These are phyloP conservation scores for Amphicarpaea edgeworthii DNA, from an alignment of 306 rosid genomes.

Conservation along the genomic window DNA sequence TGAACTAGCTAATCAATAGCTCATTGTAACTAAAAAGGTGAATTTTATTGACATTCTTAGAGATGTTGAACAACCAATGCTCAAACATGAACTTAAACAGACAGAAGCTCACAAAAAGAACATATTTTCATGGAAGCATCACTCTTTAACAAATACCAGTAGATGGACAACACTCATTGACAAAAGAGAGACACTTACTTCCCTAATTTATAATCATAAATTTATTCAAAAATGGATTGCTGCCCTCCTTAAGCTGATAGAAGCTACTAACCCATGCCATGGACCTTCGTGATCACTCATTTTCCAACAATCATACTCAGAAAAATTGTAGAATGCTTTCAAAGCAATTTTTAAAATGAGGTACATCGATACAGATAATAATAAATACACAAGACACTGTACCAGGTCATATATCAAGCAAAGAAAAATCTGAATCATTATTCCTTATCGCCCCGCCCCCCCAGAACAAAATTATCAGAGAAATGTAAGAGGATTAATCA, in stretches of 20 bases:
- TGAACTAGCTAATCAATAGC: background rate
- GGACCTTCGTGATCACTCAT: conserved; percentile 18
- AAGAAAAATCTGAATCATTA: conserved; percentile 15
- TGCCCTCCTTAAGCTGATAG: conserved; percentile 16
- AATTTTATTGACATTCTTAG: background rate
- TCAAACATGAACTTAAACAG: background rate
- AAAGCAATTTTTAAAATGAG: background rate
- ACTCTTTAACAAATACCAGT: conserved; percentile 8
- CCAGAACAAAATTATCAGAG: background rate
- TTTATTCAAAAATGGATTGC: background rate
- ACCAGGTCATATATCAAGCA: conserved; percentile 34
- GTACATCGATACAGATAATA: background rate
- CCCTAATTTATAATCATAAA: conserved; percentile 1
- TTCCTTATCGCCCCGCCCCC: conserved; percentile 1
- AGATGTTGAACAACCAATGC: conserved; percentile 14
- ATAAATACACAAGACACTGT: too few relatives aligned
- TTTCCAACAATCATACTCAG: background rate
- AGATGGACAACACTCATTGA: conserved; percentile 5
- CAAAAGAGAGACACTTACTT: background rate
- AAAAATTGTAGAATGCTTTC: background rate
- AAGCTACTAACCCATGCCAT: conserved; percentile 26
- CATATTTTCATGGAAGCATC: background rate
- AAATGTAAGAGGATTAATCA: conserved; percentile 10
- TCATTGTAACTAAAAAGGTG: background rate
- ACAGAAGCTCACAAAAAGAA: background rate